phyloP scores from a whole-genome alignment of 208 protist genomes.

The Acanthamoeba lenticulata region DNA sequence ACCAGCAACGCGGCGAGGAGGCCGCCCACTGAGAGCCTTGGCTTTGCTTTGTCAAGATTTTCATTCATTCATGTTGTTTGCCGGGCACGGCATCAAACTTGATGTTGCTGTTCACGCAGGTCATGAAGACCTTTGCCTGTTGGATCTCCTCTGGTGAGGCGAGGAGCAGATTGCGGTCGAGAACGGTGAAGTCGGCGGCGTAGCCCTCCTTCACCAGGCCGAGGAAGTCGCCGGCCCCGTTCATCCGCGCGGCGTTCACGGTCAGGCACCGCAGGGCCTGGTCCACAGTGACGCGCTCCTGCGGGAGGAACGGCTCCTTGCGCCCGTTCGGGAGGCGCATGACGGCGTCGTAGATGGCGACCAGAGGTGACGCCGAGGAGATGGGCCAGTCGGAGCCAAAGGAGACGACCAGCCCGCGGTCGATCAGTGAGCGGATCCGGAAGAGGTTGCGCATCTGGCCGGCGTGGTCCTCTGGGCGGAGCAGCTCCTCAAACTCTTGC shows the following conservation, averaged over 20 bases:
- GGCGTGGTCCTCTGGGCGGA: background rate
- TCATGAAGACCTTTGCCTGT: too few species aligned
- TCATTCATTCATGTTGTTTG: background rate
- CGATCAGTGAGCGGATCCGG: background rate
- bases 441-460: background rate
- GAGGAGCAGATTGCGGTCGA: too few species aligned
- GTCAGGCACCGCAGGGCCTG: background rate
- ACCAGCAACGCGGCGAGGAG: too few species aligned
- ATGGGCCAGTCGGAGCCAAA: background rate
- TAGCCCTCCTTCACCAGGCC: too few species aligned
- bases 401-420: background rate
- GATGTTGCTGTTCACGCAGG: too few species aligned
- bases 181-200: too few species aligned
- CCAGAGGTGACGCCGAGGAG: background rate
- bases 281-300: background rate
- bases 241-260: background rate
- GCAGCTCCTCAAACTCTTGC: background rate
- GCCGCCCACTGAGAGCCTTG: too few species aligned
- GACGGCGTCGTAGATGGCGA: background rate
- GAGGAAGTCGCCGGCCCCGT: too few species aligned
- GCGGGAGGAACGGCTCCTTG: background rate
- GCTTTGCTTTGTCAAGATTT: too few species aligned
- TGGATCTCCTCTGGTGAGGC: too few species aligned
- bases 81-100: too few species aligned
- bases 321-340: background rate